Conservation (phyloP, 495 filamentous ascomycete genomes). For the Talaromyces nanjingensis region DNA sequence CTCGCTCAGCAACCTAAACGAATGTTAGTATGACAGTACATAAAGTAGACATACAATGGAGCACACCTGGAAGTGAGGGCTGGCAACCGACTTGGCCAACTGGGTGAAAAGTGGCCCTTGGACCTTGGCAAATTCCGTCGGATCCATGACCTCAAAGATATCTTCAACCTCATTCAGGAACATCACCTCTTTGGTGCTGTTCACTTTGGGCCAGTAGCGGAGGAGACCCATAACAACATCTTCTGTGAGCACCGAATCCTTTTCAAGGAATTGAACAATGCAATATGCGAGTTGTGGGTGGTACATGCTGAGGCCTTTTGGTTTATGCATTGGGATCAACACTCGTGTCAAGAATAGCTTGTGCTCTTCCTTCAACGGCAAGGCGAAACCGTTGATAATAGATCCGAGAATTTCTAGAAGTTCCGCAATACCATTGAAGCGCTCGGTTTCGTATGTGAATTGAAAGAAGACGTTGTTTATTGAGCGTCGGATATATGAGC, state of each 20-base stretch:
- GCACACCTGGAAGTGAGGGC: slow-evolving; percentile 89
- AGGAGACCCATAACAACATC: slow-evolving; percentile 92
- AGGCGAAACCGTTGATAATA: slow-evolving; percentile 98
- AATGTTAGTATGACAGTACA: not conserved
- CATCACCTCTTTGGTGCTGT: slow-evolving; percentile 99
- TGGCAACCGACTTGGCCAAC: slow-evolving; percentile 94
- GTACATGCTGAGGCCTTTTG: slow-evolving; percentile 99
- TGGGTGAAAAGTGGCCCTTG: slow-evolving; percentile 97
- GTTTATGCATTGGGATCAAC: slow-evolving; percentile 90
- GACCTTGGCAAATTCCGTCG: slow-evolving; percentile 96
- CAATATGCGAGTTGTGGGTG: slow-evolving; percentile 98
- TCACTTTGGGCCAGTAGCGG: slow-evolving; percentile 98
- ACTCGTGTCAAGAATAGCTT: slow-evolving; percentile 96
- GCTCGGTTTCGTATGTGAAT: slow-evolving; percentile 96
- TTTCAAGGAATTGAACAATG: slow-evolving; percentile 98
- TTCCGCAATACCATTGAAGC: slow-evolving; percentile 97
- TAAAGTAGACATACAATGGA: not conserved
- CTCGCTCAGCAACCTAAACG: slow-evolving; percentile 77
- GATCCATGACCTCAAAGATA: slow-evolving; percentile 99
- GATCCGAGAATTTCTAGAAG: slow-evolving; percentile 94
- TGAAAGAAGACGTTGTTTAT: slow-evolving; percentile 99
- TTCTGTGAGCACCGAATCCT: slow-evolving; percentile 94
- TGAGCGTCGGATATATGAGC: slow-evolving; percentile 93
- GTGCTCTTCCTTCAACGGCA: slow-evolving; percentile 97
- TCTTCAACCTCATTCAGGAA: slow-evolving; percentile 99